Evolutionary conservation across 2,329 filamentous ascomycete species (phyloP), one percentile per base, ranked within the genome.

Genomic region (Penicillium sp.): DNA sequence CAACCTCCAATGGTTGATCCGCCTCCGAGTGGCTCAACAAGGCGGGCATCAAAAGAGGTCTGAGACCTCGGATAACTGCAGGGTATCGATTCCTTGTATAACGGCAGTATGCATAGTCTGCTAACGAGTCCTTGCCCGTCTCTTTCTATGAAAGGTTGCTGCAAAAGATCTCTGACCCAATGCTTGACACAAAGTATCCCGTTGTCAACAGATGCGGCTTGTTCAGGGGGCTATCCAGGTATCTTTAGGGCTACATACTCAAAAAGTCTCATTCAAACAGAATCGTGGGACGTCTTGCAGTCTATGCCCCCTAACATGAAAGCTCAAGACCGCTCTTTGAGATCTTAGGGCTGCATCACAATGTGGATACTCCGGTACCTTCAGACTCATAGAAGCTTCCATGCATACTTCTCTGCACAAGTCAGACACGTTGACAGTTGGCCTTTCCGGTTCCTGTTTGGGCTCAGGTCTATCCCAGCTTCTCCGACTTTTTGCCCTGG

Each of bases 51-150:
- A 62, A 58, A 58, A 55, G 54, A 63, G 64, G 64, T 58, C 64
- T 67, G 55, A 67, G 62, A 61, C 58, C 52, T 47, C 66, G 66
- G 66, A 44, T 60, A 56, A 59, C 56, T 65, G 64, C 66, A 68
- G 61, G 52, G 52, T 27, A 55, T 48, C 47, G 54, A 24, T 53
- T 56, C 56, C 58, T 59, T 62, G 63, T 67, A 63, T 53, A 40
- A 62, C 60, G 54, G 61, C 42, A 58, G 52, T 47, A 50, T 56
- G 57, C 63, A 58, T 60, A 49, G 41, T 46, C 52, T 41, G 44
- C 54, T 60, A 56, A 59, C 54, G 54, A 61, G 56, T 57, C 56
- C 44, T 51, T 54, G 50, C 55, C 41, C 44, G 29, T 46, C 52
- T 54, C 42, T 44, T 27, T 43, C 42, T 47, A 47, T 45, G 46